Evolutionary conservation across 257 asterid species (phyloP).

Genomic region (Pogostemon cablin): DNA sequence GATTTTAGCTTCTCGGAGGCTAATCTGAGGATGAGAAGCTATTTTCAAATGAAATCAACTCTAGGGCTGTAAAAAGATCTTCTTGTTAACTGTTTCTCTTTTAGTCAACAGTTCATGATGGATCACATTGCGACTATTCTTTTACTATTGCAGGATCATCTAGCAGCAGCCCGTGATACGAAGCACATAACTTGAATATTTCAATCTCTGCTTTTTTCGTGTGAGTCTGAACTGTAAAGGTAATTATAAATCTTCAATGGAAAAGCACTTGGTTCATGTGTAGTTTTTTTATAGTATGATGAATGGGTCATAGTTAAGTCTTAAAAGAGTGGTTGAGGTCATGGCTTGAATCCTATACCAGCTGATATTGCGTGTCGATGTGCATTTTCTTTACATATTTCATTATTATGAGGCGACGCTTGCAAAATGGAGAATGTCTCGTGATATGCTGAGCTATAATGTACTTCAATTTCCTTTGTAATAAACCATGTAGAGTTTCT

Average conservation of each 20-base stretch:
- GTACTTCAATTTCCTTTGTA: conserved; percentile 16
- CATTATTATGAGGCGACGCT: conserved; percentile 21
- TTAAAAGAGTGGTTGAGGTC: conserved; percentile 8
- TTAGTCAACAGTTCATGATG: conserved; percentile 12
- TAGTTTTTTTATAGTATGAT: conserved; percentile 24
- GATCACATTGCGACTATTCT: background rate
- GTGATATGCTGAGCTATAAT: conserved; percentile 38
- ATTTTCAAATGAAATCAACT: conserved; percentile 18
- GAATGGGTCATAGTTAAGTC: conserved; percentile 18
- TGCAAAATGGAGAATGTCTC: conserved; percentile 14
- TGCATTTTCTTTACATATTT: conserved; percentile 19
- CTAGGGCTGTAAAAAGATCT: background rate
- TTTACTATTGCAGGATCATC: conserved; percentile 76
- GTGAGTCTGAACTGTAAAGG: conserved; percentile 21
- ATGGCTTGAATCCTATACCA: conserved; percentile 7
- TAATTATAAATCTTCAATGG: conserved; percentile 20
- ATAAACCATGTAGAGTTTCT: conserved; percentile 29
- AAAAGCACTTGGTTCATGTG: conserved; percentile 3
- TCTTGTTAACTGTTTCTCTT: conserved; percentile 1
- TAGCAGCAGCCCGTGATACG: conserved; percentile 87
- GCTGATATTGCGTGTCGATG: conserved; percentile 18
- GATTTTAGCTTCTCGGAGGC: conserved; percentile 24
- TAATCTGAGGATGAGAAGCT: conserved; percentile 15
- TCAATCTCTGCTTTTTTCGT: background rate
- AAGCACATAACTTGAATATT: conserved; percentile 59